Evolutionary conservation across 2,329 filamentous ascomycete genomes (phyloP).

Genomic region (Clonostachys sp.): DNA sequence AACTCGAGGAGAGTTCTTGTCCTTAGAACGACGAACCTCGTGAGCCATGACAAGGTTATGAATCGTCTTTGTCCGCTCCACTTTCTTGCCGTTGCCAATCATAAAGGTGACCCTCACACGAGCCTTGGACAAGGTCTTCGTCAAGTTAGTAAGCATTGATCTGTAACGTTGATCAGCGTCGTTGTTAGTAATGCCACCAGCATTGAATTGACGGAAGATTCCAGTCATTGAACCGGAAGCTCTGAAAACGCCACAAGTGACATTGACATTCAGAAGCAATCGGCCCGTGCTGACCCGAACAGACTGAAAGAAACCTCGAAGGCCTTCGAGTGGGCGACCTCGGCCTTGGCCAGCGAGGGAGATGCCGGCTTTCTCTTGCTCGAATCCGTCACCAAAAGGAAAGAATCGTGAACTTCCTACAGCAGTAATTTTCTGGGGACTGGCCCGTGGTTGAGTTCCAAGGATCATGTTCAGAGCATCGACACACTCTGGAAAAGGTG

Average conservation of each 20-base stretch:
- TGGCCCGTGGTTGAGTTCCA: conserved; percentile 34
- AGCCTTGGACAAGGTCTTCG: conserved; percentile 30
- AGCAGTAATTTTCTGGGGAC: conserved; percentile 23
- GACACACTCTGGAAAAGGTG: conserved; percentile 41
- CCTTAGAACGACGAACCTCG: conserved; percentile 6
- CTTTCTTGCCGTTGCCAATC: conserved; percentile 19
- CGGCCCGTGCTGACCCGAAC: conserved; percentile 47
- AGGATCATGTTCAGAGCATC: conserved; percentile 50
- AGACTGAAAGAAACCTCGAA: conserved; percentile 53
- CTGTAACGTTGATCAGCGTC: not conserved
- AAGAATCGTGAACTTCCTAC: conserved; percentile 47
- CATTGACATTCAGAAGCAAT: conserved; percentile 50
- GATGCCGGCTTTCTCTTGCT: conserved; percentile 7
- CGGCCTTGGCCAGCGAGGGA: conserved; percentile 10
- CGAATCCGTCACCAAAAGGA: conserved; percentile 19
- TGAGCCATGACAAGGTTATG: conserved; percentile 13
- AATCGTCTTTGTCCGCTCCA: conserved; percentile 20
- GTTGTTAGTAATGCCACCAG: not conserved
- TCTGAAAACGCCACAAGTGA: conserved; percentile 49
- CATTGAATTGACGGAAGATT: conserved; percentile 17
- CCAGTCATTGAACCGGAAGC: conserved; percentile 24
- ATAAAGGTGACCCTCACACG: conserved; percentile 25
- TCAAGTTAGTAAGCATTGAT: conserved; percentile 17
- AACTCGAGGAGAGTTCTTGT: not conserved
- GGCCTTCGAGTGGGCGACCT: conserved; percentile 26